Base-by-base conservation (phyloP, 495 filamentous ascomycete genomes). In the Hypoxylon perforatum region DNA sequence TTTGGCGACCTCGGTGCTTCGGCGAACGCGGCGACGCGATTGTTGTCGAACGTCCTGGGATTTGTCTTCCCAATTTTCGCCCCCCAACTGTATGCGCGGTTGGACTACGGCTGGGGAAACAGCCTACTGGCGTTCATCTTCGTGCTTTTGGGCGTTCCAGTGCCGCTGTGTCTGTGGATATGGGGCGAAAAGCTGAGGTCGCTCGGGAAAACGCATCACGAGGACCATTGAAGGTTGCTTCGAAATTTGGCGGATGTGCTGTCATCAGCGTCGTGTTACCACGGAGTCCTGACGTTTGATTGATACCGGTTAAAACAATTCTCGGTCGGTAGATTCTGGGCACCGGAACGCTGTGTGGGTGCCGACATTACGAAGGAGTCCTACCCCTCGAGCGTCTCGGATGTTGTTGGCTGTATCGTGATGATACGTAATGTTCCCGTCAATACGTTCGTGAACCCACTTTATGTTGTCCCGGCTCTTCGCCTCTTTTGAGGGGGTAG, bases 61-160 rank as follows among this genome's bases (percentile, higher is more conserved):
- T 81, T 84, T 23, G 76, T 75, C 1, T 86, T 85, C 65, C 84
- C 82, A 12, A 63, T 85, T n/a, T 86, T 85, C 21, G 80, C 76
- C 14, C 79, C 78, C 1, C 77, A 78, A 63, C 80, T 86, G 74
- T 85, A 83, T 69, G 53, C 75, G 28, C 75, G 74, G 19, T 68
- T 85, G 17, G 82, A 77, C 0, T 73, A 84, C 38, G 82, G 82
- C 49, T 86, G 82, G 83, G 84, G 79, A 10, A 81, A 81, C 42
- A 82, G 78, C 50, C 23, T 85, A 11, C 70, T 84, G 56, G 84
- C 78, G 1, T 85, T 85, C 44, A 72, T 85, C 21, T 82, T 77
- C 0, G 61, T 83, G 14, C 77, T 65, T 0, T 74, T 82, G 59
- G 56, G 56, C 33, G 58, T 82, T 5, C 73, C 78, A 6, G 77